phyloP scores from a whole-genome alignment of 345 rosid species.

The Salix udensis region DNA sequence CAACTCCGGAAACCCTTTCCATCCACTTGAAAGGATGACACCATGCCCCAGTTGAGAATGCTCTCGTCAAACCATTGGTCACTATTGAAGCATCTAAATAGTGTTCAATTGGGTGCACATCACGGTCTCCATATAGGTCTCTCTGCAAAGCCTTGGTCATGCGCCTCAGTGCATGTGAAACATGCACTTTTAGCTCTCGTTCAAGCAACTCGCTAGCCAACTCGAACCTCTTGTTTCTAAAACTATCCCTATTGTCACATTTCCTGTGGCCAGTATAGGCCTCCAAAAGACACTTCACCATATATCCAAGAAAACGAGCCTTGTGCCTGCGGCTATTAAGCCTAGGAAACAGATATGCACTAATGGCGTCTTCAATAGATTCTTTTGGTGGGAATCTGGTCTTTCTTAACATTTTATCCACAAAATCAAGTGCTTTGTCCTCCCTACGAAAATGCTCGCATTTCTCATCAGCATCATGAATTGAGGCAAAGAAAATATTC shows the following conservation, averaged over 20 bases:
- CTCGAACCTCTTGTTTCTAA: slow-evolving; percentile 84
- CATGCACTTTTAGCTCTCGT: slow-evolving; percentile 73
- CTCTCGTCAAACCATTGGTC: slow-evolving; percentile 83
- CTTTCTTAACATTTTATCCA: slow-evolving; percentile 34
- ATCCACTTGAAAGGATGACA: slow-evolving; percentile 72
- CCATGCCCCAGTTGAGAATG: slow-evolving; percentile 99
- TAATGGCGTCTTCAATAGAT: slow-evolving; percentile 52
- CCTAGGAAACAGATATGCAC: slow-evolving; percentile 58
- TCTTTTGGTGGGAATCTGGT: slow-evolving; percentile 78
- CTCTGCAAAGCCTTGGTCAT: slow-evolving; percentile 73
- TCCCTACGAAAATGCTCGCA: slow-evolving; percentile 48
- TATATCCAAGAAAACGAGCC: slow-evolving; percentile 84
- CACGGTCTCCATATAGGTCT: slow-evolving; percentile 67
- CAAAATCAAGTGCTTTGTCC: slow-evolving; percentile 38
- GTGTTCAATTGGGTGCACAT: slow-evolving; percentile 56
- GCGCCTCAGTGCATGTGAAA: slow-evolving; percentile 62
- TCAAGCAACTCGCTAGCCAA: slow-evolving; percentile 83
- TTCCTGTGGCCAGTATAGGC: slow-evolving; percentile 68
- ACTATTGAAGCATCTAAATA: slow-evolving; percentile 86
- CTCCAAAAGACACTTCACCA: slow-evolving; percentile 75
- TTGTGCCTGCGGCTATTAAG: slow-evolving; percentile 54
- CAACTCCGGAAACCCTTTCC: slow-evolving; percentile 92
- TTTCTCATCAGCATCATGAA: slow-evolving; percentile 62
- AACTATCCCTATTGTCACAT: slow-evolving; percentile 76
- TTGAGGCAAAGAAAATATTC: slow-evolving; percentile 59